Base-by-base conservation (phyloP, 176 grass and related monocot genomes). In the Zea luxurians region DNA sequence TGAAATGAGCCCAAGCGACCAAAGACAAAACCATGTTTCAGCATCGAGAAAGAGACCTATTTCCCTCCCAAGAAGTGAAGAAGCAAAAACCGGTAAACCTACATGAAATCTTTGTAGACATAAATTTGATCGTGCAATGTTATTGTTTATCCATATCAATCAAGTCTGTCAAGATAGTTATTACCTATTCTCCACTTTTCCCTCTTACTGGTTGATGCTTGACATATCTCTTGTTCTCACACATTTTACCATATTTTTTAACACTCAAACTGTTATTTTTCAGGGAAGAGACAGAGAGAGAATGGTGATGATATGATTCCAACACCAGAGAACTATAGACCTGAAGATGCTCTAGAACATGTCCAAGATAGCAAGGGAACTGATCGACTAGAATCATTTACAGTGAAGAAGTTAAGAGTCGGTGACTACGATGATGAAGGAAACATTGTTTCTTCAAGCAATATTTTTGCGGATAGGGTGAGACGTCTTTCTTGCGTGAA, bases 401-500 rank as follows among this genome's bases (percentile, higher is more conserved):
- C 52, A 40, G 13, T 59, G 42, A 88, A 85, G 59, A 84, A 67
- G 72, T 72, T 83, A 20, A 70, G 36, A 64, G 85, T 88, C 7
- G 85, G 61, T 73, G 71, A 46, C 65, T 83, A 85, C 13, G 47
- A 69, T 6, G 77, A 78, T 43, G 82, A 78, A 61, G 80, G 71
- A 86, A 88, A 85, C 35, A 61, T 74, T 46, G 40, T 77, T 80
- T 85, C 91, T 80, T 59, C 82, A 78, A 50, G 62, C 57, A 83
- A 86, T 81, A 49, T 63, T 71, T 88, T 79, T 86, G 8, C 78
- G 49, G 88, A 93, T 66, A 90, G 86, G 88, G 91, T 93, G 77
- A 86, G 85, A 82, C 83, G 15, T 78, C 40, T 71, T 55, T 71
- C 50, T 35, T 45, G 8, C 12, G 46, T 40, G 40, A 58, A 18